These are phyloP conservation scores for Darksidea phi DNA, from an alignment of 495 filamentous ascomycete species.

Conservation along the genomic window DNA sequence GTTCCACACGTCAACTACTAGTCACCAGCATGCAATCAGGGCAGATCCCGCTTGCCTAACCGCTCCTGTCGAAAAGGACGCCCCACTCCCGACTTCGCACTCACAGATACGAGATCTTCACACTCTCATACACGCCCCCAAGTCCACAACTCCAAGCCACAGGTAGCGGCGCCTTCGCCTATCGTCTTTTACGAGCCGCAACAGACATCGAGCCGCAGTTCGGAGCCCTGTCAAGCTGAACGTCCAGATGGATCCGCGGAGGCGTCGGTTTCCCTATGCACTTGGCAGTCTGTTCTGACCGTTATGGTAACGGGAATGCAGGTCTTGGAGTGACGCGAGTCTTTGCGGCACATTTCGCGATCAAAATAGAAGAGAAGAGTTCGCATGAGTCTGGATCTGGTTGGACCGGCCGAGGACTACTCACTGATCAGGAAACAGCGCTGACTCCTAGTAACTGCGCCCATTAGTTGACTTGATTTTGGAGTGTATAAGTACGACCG, in stretches of 20 bases:
- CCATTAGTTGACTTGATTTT: conserved; percentile 9
- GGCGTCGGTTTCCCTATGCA: conserved; percentile 9
- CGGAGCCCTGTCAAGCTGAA: conserved; percentile 27
- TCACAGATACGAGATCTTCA: conserved; percentile 17
- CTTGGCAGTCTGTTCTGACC: conserved; percentile 22
- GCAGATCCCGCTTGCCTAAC: conserved; percentile 10
- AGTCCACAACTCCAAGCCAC: conserved; percentile 1
- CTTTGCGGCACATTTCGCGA: conserved; percentile 6
- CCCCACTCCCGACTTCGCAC: conserved; percentile 17
- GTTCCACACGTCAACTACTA: conserved; percentile 1
- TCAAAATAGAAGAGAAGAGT: conserved; percentile 26
- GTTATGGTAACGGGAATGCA: conserved; percentile 15
- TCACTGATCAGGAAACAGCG: conserved; percentile 8
- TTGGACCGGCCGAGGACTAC: conserved; percentile 9
- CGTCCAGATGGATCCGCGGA: conserved; percentile 18
- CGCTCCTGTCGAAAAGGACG: conserved; percentile 2
- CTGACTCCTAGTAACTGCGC: conserved; percentile 12
- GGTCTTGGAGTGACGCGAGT: conserved; percentile 1
- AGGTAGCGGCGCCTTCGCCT: conserved; percentile 17
- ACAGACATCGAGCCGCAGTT: conserved; percentile 12
- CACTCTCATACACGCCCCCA: conserved; percentile 22
- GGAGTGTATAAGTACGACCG: conserved; percentile 19
- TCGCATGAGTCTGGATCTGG: not conserved
- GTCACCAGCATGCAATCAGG: conserved; percentile 4
- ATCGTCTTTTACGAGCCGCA: not conserved